Percentiles rank a stretch among this genome's conserved stretches.
Conservation (phyloP, 1,284 basidiomycete genomes). For the Cystobasidium slooffiae region DNA sequence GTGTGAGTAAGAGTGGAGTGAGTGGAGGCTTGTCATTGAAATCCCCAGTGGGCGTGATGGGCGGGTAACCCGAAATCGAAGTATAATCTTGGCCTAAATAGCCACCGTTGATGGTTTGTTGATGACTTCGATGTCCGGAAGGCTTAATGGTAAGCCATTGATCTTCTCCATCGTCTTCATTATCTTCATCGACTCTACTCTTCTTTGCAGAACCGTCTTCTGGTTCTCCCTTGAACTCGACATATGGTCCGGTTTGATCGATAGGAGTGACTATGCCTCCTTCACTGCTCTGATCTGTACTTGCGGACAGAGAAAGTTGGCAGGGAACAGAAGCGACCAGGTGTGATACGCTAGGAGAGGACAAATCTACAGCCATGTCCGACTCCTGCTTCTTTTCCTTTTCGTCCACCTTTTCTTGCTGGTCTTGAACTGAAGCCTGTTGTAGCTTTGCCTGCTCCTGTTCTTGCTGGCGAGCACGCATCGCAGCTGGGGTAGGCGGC, state of each 20-base stretch:
- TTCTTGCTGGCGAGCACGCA: neutral
- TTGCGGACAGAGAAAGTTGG: neutral
- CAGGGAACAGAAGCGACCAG: neutral
- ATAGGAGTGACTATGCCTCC: neutral
- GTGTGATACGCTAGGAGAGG: neutral
- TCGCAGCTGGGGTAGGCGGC: constrained; percentile 12
- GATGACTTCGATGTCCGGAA: neutral
- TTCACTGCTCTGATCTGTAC: constrained; percentile 8
- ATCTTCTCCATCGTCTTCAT: neutral
- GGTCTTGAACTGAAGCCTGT: neutral
- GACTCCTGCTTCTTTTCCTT: too few relatives aligned
- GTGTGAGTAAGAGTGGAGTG: constrained; percentile 1
- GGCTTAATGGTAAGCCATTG: constrained; percentile 1
- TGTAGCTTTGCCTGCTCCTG: neutral
- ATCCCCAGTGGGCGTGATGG: neutral
- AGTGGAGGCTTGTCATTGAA: neutral
- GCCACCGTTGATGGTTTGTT: neutral
- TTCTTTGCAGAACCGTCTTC: neutral
- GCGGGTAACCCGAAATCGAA: neutral
- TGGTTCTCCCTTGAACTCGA: constrained; percentile 1
- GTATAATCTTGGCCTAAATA: neutral
- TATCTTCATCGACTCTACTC: neutral
- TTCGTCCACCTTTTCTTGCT: neutral
- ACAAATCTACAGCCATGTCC: too few relatives aligned
- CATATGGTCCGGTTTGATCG: constrained; percentile 3